Conservation (phyloP, 1,284 basidiomycete genomes). For the Tilletia horrida region DNA sequence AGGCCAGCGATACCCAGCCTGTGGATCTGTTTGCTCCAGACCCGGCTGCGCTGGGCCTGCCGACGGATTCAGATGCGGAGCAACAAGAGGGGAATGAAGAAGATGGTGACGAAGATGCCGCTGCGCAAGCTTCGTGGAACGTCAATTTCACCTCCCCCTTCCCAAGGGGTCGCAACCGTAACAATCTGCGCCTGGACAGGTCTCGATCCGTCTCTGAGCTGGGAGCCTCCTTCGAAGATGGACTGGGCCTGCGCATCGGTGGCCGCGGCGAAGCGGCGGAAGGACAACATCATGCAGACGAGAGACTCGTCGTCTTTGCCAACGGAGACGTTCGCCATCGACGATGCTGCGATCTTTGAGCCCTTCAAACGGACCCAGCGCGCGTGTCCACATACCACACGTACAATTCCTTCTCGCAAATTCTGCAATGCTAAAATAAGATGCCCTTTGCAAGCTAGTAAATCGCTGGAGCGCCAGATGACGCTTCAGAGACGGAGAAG, state of each 20-base stretch:
- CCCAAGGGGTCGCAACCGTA: too few species aligned
- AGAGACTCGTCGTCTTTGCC: constrained; percentile 32
- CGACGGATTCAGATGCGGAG: constrained; percentile 20
- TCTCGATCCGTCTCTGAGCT: too few species aligned
- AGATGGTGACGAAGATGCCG: not conserved
- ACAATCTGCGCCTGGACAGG: too few species aligned
- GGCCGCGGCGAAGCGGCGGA: too few species aligned
- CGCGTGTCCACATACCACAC: not conserved
- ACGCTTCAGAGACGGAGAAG: too few species aligned
- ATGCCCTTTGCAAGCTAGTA: not conserved
- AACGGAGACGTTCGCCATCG: constrained; percentile 28
- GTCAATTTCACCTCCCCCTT: too few species aligned
- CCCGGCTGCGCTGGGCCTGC: constrained; percentile 6
- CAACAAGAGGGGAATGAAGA: constrained; percentile 18
- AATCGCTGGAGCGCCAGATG: not conserved
- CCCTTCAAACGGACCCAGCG: not conserved
- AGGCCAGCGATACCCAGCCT: constrained; percentile 14
- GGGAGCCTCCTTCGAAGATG: too few species aligned
- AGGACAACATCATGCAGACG: constrained; percentile 15
- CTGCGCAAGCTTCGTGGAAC: not conserved
- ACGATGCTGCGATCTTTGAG: constrained; percentile 23
- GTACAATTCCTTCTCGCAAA: not conserved
- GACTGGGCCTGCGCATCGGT: too few species aligned
- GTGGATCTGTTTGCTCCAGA: constrained; percentile 9
- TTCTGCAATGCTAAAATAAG: not conserved